Percentiles rank a stretch among this genome's conserved stretches.
Evolutionary conservation across 805 yeast species (phyloP).

Genomic region (Maudiozyma saulgeensis): DNA sequence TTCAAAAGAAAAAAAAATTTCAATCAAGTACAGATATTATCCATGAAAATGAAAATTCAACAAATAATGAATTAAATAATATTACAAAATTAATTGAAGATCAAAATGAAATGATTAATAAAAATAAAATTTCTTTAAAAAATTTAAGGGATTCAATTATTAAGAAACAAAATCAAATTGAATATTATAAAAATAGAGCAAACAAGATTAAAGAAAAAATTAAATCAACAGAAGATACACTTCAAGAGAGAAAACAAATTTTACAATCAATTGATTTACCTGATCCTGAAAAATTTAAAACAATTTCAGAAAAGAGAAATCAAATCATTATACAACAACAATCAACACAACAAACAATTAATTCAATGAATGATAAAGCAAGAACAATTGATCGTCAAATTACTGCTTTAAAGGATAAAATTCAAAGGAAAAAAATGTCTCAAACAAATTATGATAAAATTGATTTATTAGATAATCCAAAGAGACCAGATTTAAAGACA

Average conservation of each 20-base stretch:
- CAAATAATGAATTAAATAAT: not conserved
- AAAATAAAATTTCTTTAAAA: conserved; percentile 11
- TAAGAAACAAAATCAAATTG: conserved; percentile 10
- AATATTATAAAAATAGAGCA: conserved; percentile 16
- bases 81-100: conserved; percentile 14
- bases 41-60: not conserved
- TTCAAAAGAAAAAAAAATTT: conserved; percentile 21
- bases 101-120: conserved; percentile 23
- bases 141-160: conserved; percentile 11
- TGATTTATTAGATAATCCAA: conserved; percentile 33
- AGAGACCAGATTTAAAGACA: conserved; percentile 20
- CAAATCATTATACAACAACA: conserved; percentile 15
- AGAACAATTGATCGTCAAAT: conserved; percentile 34
- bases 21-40: conserved; percentile 16
- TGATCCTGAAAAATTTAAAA: conserved; percentile 10
- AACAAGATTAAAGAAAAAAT: conserved; percentile 12
- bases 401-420: conserved; percentile 28
- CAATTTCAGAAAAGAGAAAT: conserved; percentile 15
- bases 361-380: conserved; percentile 24
- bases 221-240: conserved; percentile 5
- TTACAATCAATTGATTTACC: conserved; percentile 10
- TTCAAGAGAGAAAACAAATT: conserved; percentile 4
- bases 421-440: conserved; percentile 30
- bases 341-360: conserved; percentile 11
- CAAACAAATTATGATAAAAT: conserved; percentile 44